These are phyloP conservation scores for Russula griseocarnosa DNA, from an alignment of 768 basidiomycete genomes.

Conservation along the genomic window DNA sequence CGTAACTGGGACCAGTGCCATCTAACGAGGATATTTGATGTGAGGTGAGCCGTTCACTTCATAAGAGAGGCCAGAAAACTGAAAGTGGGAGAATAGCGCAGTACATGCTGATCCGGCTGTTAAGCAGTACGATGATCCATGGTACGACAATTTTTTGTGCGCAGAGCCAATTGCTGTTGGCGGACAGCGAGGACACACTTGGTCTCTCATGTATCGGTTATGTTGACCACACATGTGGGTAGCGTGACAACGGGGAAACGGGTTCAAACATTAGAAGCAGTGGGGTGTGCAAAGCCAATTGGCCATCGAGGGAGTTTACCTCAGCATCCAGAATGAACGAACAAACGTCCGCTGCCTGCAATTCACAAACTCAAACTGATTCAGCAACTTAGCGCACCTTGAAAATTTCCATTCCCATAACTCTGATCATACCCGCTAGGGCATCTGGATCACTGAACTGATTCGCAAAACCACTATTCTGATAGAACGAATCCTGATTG, in stretches of 20 bases:
- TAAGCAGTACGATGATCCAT: slow-evolving; percentile 10
- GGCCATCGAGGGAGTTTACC: slow-evolving; percentile 14
- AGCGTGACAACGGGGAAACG: not conserved
- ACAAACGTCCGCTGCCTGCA: slow-evolving; percentile 21
- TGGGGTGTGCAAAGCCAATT: slow-evolving; percentile 17
- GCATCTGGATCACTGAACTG: slow-evolving; percentile 48
- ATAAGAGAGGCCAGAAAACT: slow-evolving; percentile 23
- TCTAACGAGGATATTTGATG: slow-evolving; percentile 48
- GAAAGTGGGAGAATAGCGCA: slow-evolving; percentile 16
- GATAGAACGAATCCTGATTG: slow-evolving; percentile 62
- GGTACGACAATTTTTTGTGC: slow-evolving; percentile 9
- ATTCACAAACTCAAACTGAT: slow-evolving; percentile 26
- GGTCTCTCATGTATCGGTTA: slow-evolving; percentile 20
- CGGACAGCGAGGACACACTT: slow-evolving; percentile 3
- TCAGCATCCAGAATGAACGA: slow-evolving; percentile 22
- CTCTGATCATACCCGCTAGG: slow-evolving; percentile 53
- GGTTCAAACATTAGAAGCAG: slow-evolving; percentile 17
- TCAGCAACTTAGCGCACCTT: slow-evolving; percentile 75
- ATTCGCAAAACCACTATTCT: slow-evolving; percentile 58
- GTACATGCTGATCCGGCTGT: slow-evolving; percentile 1
- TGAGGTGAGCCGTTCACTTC: slow-evolving; percentile 28
- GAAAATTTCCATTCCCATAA: slow-evolving; percentile 51
- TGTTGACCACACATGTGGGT: slow-evolving; percentile 18
- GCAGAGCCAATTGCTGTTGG: slow-evolving; percentile 14
- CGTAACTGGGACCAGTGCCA: slow-evolving; percentile 54